Evolutionary conservation across 2,329 filamentous ascomycete genomes (phyloP), one percentile per base, ranked within the genome.

Genomic region (Sordariomycetes sp.): DNA sequence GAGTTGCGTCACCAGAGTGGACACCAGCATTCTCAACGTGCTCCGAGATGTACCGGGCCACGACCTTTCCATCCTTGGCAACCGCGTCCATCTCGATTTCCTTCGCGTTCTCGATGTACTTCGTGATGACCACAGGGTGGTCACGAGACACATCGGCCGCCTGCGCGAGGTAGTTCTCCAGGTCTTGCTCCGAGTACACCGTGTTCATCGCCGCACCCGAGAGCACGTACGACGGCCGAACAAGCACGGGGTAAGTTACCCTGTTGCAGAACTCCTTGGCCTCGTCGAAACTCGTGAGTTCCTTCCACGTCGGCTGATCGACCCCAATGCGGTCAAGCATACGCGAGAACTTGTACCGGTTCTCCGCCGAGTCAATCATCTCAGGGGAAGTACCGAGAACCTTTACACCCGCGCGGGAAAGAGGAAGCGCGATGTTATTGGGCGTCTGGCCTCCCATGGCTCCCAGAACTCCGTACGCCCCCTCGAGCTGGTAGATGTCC

Each of bases 41-140:
- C 78, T 99, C 94, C 0, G 93, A 97, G 69, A 99, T 90, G 74
- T 97, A 97, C 72, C 97, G 94, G 14, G 93, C 91, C 59, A 97
- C 84, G 74, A 97, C 88, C 58, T 82, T 86, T 68, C 94, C 94
- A 65, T 95, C 88, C 66, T 86, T 87, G 58, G 93, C 94, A 52
- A 99, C 94, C 48, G 94, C 94, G 66, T 99, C 94, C 94, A 99
- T 97, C 74, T 99, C 94, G 62, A 99, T 97, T 72, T 99, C 94
- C 79, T 99, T 97, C 63, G 94, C 94, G 64, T 96, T 94, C 78
- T 99, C 94, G 64, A 99, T 97, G 75, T 97, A 99, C 77, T 99
- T 99, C 61, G 93, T 97, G 68, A 99, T 97, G 61, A 99, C 94
- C 12, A 99, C 94, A 0, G 94, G 94, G 71, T 97, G 90, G 62